A percentile compares a stretch with the other conserved stretches of the same genome.
phyloP scores from a whole-genome alignment of 495 filamentous ascomycete genomes.

The Podospora pseudocomata region DNA sequence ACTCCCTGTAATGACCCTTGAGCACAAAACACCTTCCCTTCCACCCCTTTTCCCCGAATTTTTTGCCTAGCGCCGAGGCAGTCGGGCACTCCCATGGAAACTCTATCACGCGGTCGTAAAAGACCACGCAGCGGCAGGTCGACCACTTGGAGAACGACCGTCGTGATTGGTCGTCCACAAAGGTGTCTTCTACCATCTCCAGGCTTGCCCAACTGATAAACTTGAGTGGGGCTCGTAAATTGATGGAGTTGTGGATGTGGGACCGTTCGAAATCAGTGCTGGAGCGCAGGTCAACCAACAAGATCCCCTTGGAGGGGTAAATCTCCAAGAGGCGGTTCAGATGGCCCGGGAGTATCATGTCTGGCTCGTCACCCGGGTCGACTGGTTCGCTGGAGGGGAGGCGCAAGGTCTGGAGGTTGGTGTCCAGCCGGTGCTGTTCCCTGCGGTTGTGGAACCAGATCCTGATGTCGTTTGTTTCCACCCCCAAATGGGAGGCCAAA shows the following conservation, averaged over 20 bases:
- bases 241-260: constrained; percentile 47
- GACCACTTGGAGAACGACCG: constrained; percentile 45
- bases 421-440: constrained; percentile 37
- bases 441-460: constrained; percentile 47
- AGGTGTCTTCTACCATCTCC: constrained; percentile 48
- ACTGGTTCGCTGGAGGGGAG: constrained; percentile 25
- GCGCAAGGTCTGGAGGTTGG: constrained; percentile 38
- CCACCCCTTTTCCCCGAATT: constrained; percentile 43
- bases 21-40: constrained; percentile 45
- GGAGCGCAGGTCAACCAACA: constrained; percentile 45
- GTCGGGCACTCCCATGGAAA: constrained; percentile 46
- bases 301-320: constrained; percentile 40
- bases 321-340: constrained; percentile 46
- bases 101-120: constrained; percentile 45
- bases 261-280: constrained; percentile 43
- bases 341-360: constrained; percentile 48
- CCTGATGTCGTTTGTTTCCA: constrained; percentile 38
- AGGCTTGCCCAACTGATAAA: constrained; percentile 32
- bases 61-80: constrained; percentile 39
- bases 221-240: constrained; percentile 42
- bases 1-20: constrained; percentile 49
- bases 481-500: constrained; percentile 41
- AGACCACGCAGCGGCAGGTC: constrained; percentile 44
- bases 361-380: constrained; percentile 22
- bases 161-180: constrained; percentile 43